Conservation (phyloP, 2,329 filamentous ascomycete genomes). For the Alternaria sp. region DNA sequence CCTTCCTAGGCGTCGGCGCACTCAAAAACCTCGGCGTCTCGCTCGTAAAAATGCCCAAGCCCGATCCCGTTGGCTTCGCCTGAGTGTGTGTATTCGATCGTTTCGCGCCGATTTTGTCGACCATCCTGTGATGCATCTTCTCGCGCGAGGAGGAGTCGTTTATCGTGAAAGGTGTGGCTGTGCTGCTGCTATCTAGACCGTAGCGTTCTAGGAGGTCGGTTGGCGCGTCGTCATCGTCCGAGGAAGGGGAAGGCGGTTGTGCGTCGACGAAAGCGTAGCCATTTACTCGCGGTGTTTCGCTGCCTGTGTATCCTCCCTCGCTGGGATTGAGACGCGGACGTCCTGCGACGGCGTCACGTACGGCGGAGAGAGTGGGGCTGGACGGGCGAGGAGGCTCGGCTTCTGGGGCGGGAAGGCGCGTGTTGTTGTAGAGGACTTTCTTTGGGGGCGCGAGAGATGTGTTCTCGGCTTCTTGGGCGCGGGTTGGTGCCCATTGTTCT, state of each 20-base stretch:
- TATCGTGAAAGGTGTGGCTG: slow-evolving; percentile 69
- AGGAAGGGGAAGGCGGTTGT: slow-evolving; percentile 79
- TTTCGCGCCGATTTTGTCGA: slow-evolving; percentile 48
- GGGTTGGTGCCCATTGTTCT: slow-evolving; percentile 62
- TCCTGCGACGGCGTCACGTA: slow-evolving; percentile 83
- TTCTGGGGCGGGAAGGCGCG: slow-evolving; percentile 65
- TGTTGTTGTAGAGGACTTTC: slow-evolving; percentile 80
- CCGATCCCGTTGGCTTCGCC: slow-evolving; percentile 21
- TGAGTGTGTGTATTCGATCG: slow-evolving; percentile 3
- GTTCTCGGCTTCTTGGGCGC: slow-evolving; percentile 71
- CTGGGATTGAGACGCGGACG: slow-evolving; percentile 67
- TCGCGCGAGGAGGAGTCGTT: slow-evolving; percentile 77
- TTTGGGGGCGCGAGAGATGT: slow-evolving; percentile 77
- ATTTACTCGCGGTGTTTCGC: slow-evolving; percentile 87
- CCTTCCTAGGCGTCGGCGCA: slow-evolving; percentile 67
- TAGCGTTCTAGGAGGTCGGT: slow-evolving; percentile 53
- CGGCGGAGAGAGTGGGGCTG: slow-evolving; percentile 81
- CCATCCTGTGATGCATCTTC: slow-evolving; percentile 75
- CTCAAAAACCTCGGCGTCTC: slow-evolving; percentile 70
- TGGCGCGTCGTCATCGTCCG: slow-evolving; percentile 50
- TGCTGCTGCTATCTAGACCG: slow-evolving; percentile 38
- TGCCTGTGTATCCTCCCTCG: slow-evolving; percentile 67
- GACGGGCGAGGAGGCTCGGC: slow-evolving; percentile 58
- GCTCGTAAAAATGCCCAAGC: slow-evolving; percentile 37
- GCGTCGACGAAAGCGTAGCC: slow-evolving; percentile 96